Percentiles rank a stretch among this genome's conserved stretches.
These are phyloP conservation scores for Aspergillus sparsus DNA, from an alignment of 495 filamentous ascomycete species.

Conservation along the genomic window DNA sequence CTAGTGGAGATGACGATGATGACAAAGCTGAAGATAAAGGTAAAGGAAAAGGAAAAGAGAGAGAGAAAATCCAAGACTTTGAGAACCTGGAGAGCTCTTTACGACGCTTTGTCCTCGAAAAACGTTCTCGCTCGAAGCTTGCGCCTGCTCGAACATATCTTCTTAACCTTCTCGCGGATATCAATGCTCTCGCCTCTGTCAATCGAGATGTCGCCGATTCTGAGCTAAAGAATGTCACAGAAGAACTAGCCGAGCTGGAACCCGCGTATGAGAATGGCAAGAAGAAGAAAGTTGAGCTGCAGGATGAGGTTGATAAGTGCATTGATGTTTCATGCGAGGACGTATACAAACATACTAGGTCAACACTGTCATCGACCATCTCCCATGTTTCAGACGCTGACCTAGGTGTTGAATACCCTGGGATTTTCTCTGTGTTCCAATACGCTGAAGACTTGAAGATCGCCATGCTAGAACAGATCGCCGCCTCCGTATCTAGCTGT, in stretches of 20 bases:
- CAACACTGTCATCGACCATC: constrained; percentile 70
- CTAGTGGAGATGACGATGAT: constrained; percentile 46
- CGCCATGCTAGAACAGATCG: constrained; percentile 87
- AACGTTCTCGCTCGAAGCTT: constrained; percentile 90
- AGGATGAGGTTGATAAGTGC: constrained; percentile 74
- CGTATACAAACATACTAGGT: constrained; percentile 79
- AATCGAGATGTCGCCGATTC: constrained; percentile 84
- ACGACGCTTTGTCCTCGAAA: constrained; percentile 92
- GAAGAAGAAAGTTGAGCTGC: constrained; percentile 78
- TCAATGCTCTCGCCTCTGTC: constrained; percentile 78
- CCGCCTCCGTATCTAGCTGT: constrained; percentile 71
- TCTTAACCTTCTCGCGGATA: constrained; percentile 85
- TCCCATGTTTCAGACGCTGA: constrained; percentile 70
- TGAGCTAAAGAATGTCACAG: constrained; percentile 80
- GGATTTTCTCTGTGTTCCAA: constrained; percentile 79
- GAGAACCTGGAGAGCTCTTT: constrained; percentile 83
- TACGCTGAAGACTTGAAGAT: constrained; percentile 92
- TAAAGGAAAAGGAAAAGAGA: constrained; percentile 89
- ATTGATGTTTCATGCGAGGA: constrained; percentile 84
- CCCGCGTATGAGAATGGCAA: constrained; percentile 81
- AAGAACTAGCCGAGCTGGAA: constrained; percentile 78
- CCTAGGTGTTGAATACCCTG: constrained; percentile 82
- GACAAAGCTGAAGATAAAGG: constrained; percentile 50
- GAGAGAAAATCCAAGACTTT: constrained; percentile 85
- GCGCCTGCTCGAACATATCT: constrained; percentile 95